Evolutionary conservation across 139 green algal species (phyloP).

Genomic region (Asterochloris erici): DNA sequence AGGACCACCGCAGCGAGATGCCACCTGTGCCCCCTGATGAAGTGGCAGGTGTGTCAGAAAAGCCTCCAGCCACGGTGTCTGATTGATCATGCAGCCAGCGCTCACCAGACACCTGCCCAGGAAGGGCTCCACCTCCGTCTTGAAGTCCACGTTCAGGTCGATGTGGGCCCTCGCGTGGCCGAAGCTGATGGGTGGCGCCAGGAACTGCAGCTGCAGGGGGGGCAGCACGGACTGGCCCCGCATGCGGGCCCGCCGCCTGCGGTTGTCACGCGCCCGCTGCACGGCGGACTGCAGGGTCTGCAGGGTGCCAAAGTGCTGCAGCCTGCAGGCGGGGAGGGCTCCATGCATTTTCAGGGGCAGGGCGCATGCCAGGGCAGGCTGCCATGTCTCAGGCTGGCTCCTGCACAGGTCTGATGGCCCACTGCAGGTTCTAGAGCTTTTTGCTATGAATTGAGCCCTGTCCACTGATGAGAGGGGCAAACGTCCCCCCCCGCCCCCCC

Average conservation of each 20-base stretch:
- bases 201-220: conserved; percentile 12
- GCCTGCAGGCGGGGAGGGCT: not conserved
- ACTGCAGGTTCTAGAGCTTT: not conserved
- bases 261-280: not conserved
- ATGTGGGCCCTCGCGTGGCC: conserved; percentile 24
- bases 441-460: not conserved
- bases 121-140: conserved; percentile 55
- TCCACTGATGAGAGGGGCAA: not conserved
- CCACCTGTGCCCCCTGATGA: too few relatives aligned
- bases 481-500: not conserved
- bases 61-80: too few relatives aligned
- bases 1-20: too few relatives aligned
- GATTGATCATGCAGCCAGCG: too few relatives aligned
- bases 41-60: too few relatives aligned
- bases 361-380: not conserved
- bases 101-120: conserved; percentile 57
- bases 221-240: conserved; percentile 14
- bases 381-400: not conserved
- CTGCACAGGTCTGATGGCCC: not conserved
- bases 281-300: not conserved
- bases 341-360: not conserved
- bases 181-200: conserved; percentile 26
- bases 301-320: not conserved
- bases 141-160: conserved; percentile 66
- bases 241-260: not conserved